phyloP scores from a whole-genome alignment of 2,329 filamentous ascomycete species.

The Talaromyces sp. region DNA sequence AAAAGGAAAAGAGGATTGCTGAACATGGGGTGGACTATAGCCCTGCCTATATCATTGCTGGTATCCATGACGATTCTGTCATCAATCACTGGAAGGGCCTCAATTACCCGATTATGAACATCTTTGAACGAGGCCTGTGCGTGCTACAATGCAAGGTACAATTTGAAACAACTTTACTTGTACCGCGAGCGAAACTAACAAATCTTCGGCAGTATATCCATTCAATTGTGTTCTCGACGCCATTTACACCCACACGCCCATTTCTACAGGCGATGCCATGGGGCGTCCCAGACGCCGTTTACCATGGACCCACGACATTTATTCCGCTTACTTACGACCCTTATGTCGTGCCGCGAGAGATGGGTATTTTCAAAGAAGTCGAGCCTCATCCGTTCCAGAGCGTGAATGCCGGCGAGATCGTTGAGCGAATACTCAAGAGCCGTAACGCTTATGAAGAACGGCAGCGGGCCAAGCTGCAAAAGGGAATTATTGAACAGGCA shows the following conservation, averaged over 20 bases:
- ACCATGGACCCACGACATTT: slow-evolving; percentile 93
- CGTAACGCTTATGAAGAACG: slow-evolving; percentile 84
- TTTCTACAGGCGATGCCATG: slow-evolving; percentile 74
- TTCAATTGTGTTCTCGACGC: slow-evolving; percentile 81
- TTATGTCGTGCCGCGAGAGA: slow-evolving; percentile 71
- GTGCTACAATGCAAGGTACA: slow-evolving; percentile 87
- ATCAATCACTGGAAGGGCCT: slow-evolving; percentile 96
- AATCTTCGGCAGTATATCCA: slow-evolving; percentile 65
- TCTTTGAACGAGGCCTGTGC: slow-evolving; percentile 91
- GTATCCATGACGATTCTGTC: slow-evolving; percentile 88
- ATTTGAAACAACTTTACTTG: slow-evolving; percentile 5
- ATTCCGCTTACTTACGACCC: slow-evolving; percentile 73
- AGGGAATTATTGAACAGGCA: slow-evolving; percentile 66
- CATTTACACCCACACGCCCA: slow-evolving; percentile 73
- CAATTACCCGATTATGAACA: slow-evolving; percentile 99
- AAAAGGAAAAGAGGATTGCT: slow-evolving; percentile 56
- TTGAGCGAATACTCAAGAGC: slow-evolving; percentile 81
- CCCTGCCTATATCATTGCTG: slow-evolving; percentile 83
- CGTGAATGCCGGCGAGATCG: slow-evolving; percentile 89
- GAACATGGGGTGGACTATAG: slow-evolving; percentile 67
- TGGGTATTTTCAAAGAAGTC: slow-evolving; percentile 81
- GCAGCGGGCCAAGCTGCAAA: slow-evolving; percentile 83
- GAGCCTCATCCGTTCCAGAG: slow-evolving; percentile 71
- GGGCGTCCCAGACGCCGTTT: slow-evolving; percentile 71
- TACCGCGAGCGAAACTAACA: neutral